Evolutionary conservation across 495 filamentous ascomycete genomes (phyloP), one percentile per base, ranked within the genome.

Genomic region (Penicillium herquei): DNA sequence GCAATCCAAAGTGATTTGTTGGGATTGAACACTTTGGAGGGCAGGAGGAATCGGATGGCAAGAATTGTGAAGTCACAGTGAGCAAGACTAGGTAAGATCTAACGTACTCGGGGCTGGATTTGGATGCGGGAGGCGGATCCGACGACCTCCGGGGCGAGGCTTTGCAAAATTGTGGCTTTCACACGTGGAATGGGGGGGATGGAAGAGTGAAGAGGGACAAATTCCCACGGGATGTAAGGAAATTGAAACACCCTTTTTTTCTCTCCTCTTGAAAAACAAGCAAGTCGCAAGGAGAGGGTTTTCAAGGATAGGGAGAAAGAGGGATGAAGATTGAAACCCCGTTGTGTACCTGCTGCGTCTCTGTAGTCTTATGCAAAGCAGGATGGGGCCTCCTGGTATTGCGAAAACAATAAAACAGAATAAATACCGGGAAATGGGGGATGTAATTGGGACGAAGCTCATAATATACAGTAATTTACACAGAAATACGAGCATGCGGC

Each of bases 121-220:
- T 61, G 26, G 51, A 56, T 46, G 57, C 48, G 17, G 51, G 45
- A 37, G 44, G 34, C 17, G 47, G 52, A 67, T 62, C 62, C 65
- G 62, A 58, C 46, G 52, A 65, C 56, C 61, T 68, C 65, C 65
- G 65, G 52, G 40, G 52, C 26, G 9, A 56, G 59, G 52, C 52
- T 56, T 57, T 37, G 41, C 14, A 54, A 49, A 55, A 43, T 46
- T 55, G 59, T 53, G 58, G 58, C 57, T 62, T 37, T 55, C 11
- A 61, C 65, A 65, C 65, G 65, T 68, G 65, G 62, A 59, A 63
- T 56, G 47, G 56, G 62, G 52, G 48, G 51, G 32, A 54, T 41
- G 50, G 42, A 60, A 8, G 43, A 49, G 32, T 18, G 35, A 34
- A 26, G 17, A 39, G 41, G 51, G 54, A 58, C 46, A 42, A 40